A percentile compares a stretch with the other conserved stretches of the same genome.
phyloP scores from a whole-genome alignment of 1,284 basidiomycete species.

The Rugosomyces carneus region DNA sequence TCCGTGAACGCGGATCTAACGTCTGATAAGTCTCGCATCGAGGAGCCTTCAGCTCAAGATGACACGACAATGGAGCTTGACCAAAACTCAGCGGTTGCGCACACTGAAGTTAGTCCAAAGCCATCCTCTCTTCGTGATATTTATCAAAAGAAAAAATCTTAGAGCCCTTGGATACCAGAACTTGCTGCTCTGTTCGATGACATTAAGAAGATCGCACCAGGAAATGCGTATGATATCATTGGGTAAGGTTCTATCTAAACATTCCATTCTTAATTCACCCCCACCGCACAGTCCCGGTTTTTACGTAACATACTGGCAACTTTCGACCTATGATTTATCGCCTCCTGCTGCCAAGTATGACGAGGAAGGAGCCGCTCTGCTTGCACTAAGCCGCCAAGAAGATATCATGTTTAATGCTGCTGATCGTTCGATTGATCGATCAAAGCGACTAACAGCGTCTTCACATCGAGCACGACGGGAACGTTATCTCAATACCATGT shows the following conservation, averaged over 20 bases:
- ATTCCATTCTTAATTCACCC: not conserved
- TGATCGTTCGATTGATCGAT: constrained; percentile 60
- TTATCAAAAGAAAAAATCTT: constrained; percentile 14
- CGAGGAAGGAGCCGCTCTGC: constrained; percentile 57
- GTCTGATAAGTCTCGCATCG: constrained; percentile 27
- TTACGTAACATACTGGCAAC: constrained; percentile 92
- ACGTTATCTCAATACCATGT: constrained; percentile 51
- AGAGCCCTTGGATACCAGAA: constrained; percentile 76
- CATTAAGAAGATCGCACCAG: constrained; percentile 61
- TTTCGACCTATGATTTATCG: constrained; percentile 82
- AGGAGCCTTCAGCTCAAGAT: constrained; percentile 30
- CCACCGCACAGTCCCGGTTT: constrained; percentile 71
- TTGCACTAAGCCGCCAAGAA: constrained; percentile 55
- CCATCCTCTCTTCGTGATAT: constrained; percentile 3
- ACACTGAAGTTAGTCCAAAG: constrained; percentile 30
- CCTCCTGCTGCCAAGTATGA: constrained; percentile 67
- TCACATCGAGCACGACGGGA: constrained; percentile 58
- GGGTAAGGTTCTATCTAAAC: constrained; percentile 45
- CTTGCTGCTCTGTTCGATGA: constrained; percentile 66
- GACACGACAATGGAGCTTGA: constrained; percentile 53
- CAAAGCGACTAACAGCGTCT: constrained; percentile 45
- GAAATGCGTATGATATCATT: constrained; percentile 56
- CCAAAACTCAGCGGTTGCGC: constrained; percentile 18
- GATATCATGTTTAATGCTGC: constrained; percentile 51
- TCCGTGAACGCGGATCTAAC: constrained; percentile 23